Percentiles rank a stretch among this genome's conserved stretches.
Conservation (phyloP, 305 asterid species). For the Fraxinus albicans region DNA sequence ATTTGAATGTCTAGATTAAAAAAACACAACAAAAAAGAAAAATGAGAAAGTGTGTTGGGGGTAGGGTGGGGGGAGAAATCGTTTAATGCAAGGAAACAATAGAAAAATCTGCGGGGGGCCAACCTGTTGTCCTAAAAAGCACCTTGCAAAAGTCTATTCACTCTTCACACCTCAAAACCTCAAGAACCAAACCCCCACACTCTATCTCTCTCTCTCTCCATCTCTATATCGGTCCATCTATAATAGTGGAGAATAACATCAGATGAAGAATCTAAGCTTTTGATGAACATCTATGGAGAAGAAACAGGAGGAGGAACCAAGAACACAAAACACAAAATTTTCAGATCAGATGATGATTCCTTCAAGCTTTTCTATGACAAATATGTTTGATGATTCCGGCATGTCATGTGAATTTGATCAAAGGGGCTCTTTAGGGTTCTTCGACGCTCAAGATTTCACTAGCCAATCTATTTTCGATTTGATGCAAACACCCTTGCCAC, state of each 20-base stretch:
- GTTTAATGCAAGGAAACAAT: slow-evolving; percentile 3
- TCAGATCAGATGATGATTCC: slow-evolving; percentile 39
- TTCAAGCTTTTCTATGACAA: slow-evolving; percentile 22
- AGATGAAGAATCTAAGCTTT: slow-evolving; percentile 32
- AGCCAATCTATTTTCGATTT: slow-evolving; percentile 28
- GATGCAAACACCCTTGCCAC: slow-evolving; percentile 20
- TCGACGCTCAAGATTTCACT: slow-evolving; percentile 28
- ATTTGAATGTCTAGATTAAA: neutral
- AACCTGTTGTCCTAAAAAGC: slow-evolving; percentile 9
- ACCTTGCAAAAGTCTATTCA: slow-evolving; percentile 7
- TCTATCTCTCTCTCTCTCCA: neutral
- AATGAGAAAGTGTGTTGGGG: neutral
- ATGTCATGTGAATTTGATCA: slow-evolving; percentile 12
- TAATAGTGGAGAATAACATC: slow-evolving; percentile 1
- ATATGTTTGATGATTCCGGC: slow-evolving; percentile 19
- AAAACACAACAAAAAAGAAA: neutral
- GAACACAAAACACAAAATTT: slow-evolving; percentile 6
- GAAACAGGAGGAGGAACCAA: slow-evolving; percentile 10
- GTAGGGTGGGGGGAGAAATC: neutral
- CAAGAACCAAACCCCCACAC: slow-evolving; percentile 1
- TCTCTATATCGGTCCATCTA: neutral
- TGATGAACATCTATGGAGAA: slow-evolving; percentile 31
- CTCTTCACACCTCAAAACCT: slow-evolving; percentile 22
- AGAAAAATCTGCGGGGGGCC: slow-evolving; percentile 14
- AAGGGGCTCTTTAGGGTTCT: slow-evolving; percentile 18